Evolutionary conservation across 176 grass and related monocot species (phyloP).

Genomic region (Avena eriantha): DNA sequence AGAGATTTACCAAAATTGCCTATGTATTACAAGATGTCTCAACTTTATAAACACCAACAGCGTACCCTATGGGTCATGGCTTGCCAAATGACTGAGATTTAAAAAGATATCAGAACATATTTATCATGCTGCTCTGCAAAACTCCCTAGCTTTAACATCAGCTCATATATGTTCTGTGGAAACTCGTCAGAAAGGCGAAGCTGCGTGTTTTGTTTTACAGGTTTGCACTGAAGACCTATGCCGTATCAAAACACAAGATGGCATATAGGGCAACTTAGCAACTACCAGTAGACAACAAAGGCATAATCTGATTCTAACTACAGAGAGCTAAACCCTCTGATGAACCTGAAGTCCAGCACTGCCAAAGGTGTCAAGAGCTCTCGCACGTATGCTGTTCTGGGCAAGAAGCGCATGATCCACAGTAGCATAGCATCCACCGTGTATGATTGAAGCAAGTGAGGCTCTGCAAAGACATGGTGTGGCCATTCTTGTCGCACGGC

Average conservation of each 20-base stretch:
- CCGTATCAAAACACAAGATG: neutral
- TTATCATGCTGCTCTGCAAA: neutral
- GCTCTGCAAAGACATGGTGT: neutral
- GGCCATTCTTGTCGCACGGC: neutral
- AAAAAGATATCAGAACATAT: neutral
- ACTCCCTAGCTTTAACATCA: neutral
- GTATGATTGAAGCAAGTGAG: neutral
- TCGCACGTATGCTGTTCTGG: neutral
- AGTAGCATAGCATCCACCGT: neutral
- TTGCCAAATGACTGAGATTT: too few relatives aligned
- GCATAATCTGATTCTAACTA: conserved; percentile 25
- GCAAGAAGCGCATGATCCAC: conserved; percentile 2
- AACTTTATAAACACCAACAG: neutral
- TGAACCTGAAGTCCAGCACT: neutral
- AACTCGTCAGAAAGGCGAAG: neutral
- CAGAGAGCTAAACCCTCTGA: conserved; percentile 25
- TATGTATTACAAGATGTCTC: neutral
- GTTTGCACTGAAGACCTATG: neutral
- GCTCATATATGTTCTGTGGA: neutral
- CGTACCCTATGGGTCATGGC: neutral
- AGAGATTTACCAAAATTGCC: neutral
- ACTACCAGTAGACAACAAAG: neutral
- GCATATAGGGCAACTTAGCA: conserved; percentile 26
- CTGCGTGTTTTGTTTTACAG: conserved; percentile 26
- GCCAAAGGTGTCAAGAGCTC: neutral